A percentile compares a stretch with the other conserved stretches of the same genome.
phyloP scores from a whole-genome alignment of 305 asterid genomes.

The Nicotiana rustica region DNA sequence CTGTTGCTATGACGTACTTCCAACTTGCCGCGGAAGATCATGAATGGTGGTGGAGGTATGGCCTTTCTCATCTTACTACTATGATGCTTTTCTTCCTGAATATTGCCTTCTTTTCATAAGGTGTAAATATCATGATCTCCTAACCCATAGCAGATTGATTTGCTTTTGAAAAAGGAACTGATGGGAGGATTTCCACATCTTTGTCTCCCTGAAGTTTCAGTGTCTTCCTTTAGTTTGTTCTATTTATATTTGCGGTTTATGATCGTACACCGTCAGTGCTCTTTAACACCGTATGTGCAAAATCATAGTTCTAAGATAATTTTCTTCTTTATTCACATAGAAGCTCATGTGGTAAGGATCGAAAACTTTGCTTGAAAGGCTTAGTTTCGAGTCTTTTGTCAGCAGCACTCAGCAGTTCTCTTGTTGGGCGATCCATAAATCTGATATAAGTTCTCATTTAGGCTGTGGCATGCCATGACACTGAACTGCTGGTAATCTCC shows the following conservation, averaged over 20 bases:
- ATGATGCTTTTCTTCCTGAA: background rate
- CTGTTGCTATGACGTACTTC: slow-evolving; percentile 37
- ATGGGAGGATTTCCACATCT: slow-evolving; percentile 25
- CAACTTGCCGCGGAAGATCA: slow-evolving; percentile 46
- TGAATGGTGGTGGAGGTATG: slow-evolving; percentile 48
- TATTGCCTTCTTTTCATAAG: background rate
- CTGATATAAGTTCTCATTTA: slow-evolving; percentile 4
- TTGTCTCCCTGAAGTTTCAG: background rate
- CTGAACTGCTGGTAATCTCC: slow-evolving; percentile 11
- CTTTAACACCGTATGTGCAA: slow-evolving; percentile 8
- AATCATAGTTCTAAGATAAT: background rate
- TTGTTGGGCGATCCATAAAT: background rate
- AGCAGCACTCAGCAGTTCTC: background rate
- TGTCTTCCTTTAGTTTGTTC: slow-evolving; percentile 7
- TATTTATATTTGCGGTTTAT: background rate
- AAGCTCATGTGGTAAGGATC: background rate
- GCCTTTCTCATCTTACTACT: background rate
- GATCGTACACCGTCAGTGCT: background rate
- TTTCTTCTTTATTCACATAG: background rate
- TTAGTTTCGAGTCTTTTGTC: background rate
- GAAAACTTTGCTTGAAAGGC: background rate
- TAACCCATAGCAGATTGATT: background rate
- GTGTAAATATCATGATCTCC: slow-evolving; percentile 6
- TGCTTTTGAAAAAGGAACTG: background rate
- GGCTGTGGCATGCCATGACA: background rate